Conservation (phyloP, 75 land plant genomes). For the Sequoia sempervirens region DNA sequence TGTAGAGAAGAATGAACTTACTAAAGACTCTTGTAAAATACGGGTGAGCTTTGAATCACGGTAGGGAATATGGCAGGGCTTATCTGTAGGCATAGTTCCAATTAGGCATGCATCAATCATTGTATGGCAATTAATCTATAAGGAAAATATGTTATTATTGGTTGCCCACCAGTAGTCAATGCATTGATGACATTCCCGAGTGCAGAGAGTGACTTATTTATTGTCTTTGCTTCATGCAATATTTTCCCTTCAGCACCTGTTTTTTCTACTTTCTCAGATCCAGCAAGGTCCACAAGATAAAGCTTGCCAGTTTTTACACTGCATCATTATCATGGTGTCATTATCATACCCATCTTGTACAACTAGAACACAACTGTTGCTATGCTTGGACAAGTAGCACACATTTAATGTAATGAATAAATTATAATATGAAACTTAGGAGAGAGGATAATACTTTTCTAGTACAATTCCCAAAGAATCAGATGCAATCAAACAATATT, state of each 20-base stretch:
- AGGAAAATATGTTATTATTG: background rate
- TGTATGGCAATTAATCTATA: background rate
- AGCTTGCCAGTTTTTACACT: constrained; percentile 56
- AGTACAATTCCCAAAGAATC: background rate
- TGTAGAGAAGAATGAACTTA: constrained; percentile 22
- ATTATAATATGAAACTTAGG: background rate
- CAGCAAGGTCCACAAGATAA: constrained; percentile 77
- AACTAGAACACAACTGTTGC: background rate
- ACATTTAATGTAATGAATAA: background rate
- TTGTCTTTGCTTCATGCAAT: constrained; percentile 76
- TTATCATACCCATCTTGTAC: background rate
- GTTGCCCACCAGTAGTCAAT: constrained; percentile 34
- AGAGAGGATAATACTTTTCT: background rate
- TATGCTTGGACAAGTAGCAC: background rate
- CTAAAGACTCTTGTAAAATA: constrained; percentile 73
- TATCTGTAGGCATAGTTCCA: constrained; percentile 21
- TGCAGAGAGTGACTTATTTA: constrained; percentile 82
- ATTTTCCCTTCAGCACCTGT: constrained; percentile 72
- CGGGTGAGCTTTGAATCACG: constrained; percentile 88
- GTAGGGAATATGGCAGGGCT: constrained; percentile 60
- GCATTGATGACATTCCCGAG: constrained; percentile 85
- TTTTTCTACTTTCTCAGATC: constrained; percentile 79
- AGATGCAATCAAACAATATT: background rate
- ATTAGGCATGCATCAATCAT: background rate
- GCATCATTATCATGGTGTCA: background rate